A percentile compares a stretch with the other conserved stretches of the same genome.
Conservation (phyloP, 2,329 filamentous ascomycete species). For the Albophoma yamanashiensis region DNA sequence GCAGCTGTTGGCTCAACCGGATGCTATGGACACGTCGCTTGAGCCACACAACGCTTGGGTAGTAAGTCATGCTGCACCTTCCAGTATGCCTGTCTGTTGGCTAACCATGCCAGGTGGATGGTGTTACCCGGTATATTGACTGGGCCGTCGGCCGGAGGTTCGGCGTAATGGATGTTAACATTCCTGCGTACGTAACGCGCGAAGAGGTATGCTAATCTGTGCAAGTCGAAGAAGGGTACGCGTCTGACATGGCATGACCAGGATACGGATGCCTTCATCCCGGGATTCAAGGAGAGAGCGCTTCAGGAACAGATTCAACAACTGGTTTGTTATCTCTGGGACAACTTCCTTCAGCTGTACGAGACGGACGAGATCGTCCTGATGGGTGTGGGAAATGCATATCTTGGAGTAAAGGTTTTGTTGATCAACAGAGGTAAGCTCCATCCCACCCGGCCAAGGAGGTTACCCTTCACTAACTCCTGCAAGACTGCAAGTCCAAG, state of each 20-base stretch:
- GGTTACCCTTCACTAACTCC: constrained; percentile 6
- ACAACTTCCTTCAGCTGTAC: constrained; percentile 84
- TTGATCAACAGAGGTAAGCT: constrained; percentile 62
- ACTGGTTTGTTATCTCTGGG: constrained; percentile 82
- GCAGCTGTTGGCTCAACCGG: constrained; percentile 55
- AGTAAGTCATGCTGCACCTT: constrained; percentile 39
- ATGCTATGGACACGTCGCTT: constrained; percentile 59
- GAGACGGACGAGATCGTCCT: constrained; percentile 67
- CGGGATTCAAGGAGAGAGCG: constrained; percentile 31
- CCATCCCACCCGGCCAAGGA: not conserved
- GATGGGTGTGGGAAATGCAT: constrained; percentile 83
- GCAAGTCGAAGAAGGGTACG: not conserved
- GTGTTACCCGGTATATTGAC: constrained; percentile 67
- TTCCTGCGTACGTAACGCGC: constrained; percentile 66
- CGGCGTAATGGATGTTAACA: constrained; percentile 82
- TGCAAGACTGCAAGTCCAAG: constrained; percentile 50
- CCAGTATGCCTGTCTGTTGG: not conserved
- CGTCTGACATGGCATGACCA: constrained; percentile 10
- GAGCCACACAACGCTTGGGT: constrained; percentile 83
- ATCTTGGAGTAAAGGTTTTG: constrained; percentile 71
- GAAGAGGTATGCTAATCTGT: constrained; percentile 35
- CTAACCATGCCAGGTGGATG: constrained; percentile 56
- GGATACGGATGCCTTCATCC: constrained; percentile 38
- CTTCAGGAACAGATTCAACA: constrained; percentile 56
- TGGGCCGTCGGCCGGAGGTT: constrained; percentile 73